A percentile compares a stretch with the other conserved stretches of the same genome.
These are phyloP conservation scores for Skeletonema costatum DNA, from an alignment of 108 stramenopile genomes.

Conservation along the genomic window DNA sequence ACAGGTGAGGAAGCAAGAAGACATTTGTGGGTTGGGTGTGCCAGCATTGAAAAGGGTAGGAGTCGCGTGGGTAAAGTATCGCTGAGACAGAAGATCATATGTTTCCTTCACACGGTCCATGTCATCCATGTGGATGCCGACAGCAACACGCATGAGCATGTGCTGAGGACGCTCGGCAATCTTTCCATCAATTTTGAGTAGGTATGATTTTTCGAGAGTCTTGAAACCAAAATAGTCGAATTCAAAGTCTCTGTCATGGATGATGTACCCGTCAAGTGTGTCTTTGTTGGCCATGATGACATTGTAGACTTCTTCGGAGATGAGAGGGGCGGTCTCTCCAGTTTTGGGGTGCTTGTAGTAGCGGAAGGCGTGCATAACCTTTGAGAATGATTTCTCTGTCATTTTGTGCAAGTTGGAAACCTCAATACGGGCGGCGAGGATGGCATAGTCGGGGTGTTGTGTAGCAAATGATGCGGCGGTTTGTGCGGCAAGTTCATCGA, in stretches of 20 bases:
- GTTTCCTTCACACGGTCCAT: conserved; percentile 92
- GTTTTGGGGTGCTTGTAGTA: conserved; percentile 94
- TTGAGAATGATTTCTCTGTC: conserved; percentile 91
- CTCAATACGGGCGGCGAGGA: conserved; percentile 97
- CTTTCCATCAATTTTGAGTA: conserved; percentile 89
- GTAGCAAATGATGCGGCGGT: conserved; percentile 98
- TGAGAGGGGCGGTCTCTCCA: conserved; percentile 85
- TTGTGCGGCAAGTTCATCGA: conserved; percentile 99
- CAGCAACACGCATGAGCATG: conserved; percentile 97
- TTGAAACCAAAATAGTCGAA: conserved; percentile 99
- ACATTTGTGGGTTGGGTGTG: conserved; percentile 97
- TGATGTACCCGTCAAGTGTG: conserved; percentile 79
- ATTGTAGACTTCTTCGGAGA: conserved; percentile 79
- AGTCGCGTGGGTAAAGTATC: conserved; percentile 99
- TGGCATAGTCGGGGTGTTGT: conserved; percentile 97
- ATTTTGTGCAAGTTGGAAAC: conserved; percentile 98
- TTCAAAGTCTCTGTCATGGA: conserved; percentile 94
- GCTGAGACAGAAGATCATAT: conserved; percentile 91
- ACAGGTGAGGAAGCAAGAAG: conserved; percentile 93
- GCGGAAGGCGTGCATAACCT: conserved; percentile 80
- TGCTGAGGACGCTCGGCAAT: conserved; percentile 93
- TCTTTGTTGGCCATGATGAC: conserved; percentile 90
- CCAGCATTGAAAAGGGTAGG: conserved; percentile 99
- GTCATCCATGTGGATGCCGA: conserved; percentile 98
- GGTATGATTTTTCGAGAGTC: conserved; percentile 97